Evolutionary conservation across 2,329 filamentous ascomycete species (phyloP).

Genomic region (Clarireedia sp.): DNA sequence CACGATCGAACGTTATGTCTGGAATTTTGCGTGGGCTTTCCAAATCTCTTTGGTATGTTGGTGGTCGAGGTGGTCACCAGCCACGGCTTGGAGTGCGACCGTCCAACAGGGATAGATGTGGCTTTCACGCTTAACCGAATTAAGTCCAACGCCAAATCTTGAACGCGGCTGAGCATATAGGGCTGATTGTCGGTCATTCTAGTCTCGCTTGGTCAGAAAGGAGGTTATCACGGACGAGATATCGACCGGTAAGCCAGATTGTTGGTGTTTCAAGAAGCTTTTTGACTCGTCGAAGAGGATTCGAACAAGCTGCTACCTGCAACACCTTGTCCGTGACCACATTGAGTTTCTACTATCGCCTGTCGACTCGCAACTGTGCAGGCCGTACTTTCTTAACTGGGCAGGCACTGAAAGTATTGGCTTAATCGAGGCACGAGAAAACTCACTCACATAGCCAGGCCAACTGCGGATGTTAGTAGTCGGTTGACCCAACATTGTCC

Average conservation of each 20-base stretch:
- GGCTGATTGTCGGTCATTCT: neutral
- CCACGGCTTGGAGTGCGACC: too few species aligned
- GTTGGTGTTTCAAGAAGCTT: conserved; percentile 5
- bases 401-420: neutral
- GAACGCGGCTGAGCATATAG: neutral
- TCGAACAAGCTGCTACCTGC: neutral
- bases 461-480: neutral
- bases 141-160: neutral
- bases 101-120: too few species aligned
- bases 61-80: too few species aligned
- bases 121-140: neutral
- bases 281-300: neutral
- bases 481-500: neutral
- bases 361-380: neutral
- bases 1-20: too few species aligned
- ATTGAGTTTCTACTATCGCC: neutral
- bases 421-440: neutral
- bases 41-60: too few species aligned
- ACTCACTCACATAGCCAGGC: neutral
- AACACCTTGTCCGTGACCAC: neutral
- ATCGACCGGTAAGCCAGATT: neutral
- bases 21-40: too few species aligned
- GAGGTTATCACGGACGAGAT: neutral
- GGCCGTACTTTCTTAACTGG: neutral
- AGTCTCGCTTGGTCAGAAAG: neutral